Conservation (phyloP, 2,329 filamentous ascomycete species). For the Cercospora sojina region DNA sequence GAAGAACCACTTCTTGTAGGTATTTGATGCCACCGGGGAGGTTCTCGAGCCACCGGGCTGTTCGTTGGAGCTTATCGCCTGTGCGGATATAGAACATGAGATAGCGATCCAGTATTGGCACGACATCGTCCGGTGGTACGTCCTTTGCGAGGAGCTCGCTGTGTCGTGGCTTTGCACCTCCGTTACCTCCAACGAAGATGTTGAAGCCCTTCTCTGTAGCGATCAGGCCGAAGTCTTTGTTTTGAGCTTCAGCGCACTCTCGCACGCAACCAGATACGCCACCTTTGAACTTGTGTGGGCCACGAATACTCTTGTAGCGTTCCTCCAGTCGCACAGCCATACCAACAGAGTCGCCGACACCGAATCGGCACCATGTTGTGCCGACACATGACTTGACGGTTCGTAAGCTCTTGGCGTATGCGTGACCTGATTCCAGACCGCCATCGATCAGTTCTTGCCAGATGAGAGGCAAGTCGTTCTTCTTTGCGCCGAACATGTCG, state of each 20-base stretch:
- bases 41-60: conserved; percentile 81
- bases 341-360: conserved; percentile 84
- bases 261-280: conserved; percentile 89
- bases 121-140: conserved; percentile 75
- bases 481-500: conserved; percentile 87
- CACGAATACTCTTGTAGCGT: conserved; percentile 86
- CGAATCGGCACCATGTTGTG: conserved; percentile 86
- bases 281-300: conserved; percentile 81
- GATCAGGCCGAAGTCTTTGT: conserved; percentile 90
- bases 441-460: conserved; percentile 78
- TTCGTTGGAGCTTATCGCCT: conserved; percentile 84
- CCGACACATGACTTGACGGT: conserved; percentile 93
- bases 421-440: conserved; percentile 86
- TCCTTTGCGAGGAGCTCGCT: conserved; percentile 82
- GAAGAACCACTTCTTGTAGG: conserved; percentile 75
- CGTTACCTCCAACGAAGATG: conserved; percentile 86
- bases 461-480: conserved; percentile 79
- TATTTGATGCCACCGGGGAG: conserved; percentile 83
- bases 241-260: conserved; percentile 89
- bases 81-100: conserved; percentile 93
- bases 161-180: conserved; percentile 80
- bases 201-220: conserved; percentile 93
- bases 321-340: conserved; percentile 87
- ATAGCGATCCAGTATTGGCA: conserved; percentile 83
- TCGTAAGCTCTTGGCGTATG: conserved; percentile 82